A percentile compares a stretch with the other conserved stretches of the same genome.
These are phyloP conservation scores for Dendryphion nanum DNA, from an alignment of 2,329 filamentous ascomycete genomes.

Conservation along the genomic window DNA sequence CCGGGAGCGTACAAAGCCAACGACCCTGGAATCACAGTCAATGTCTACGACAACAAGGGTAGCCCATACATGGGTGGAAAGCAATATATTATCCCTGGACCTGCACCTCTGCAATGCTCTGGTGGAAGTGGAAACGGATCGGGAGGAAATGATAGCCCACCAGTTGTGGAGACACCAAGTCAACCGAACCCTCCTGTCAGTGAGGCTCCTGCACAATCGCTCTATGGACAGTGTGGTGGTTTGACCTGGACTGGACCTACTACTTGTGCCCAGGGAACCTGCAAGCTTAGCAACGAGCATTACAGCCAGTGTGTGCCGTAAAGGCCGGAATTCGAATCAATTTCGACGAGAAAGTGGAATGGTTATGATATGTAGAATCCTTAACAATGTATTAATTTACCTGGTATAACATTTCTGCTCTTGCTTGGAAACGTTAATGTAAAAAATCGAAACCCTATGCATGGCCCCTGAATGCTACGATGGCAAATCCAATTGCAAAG, in stretches of 20 bases:
- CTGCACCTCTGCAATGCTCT: conserved; percentile 45
- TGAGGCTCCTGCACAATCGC: conserved; percentile 5
- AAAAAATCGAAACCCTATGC: no score
- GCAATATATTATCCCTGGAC: conserved; percentile 49
- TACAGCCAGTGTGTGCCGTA: conserved; percentile 6
- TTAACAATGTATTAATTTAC: no score
- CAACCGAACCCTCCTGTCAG: not conserved
- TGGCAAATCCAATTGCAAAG: no score
- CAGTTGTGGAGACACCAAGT: not conserved
- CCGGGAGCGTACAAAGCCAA: conserved; percentile 23
- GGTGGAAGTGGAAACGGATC: not conserved
- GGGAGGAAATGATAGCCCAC: not conserved
- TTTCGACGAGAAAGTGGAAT: no score
- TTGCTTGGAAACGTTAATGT: no score
- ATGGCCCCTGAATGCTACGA: no score
- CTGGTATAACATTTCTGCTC: no score
- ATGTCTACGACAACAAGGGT: conserved; percentile 15
- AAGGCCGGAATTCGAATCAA: no score
- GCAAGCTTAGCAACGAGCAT: conserved; percentile 22
- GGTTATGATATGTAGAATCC: no score
- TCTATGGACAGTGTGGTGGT: conserved; percentile 16
- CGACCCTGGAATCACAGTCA: conserved; percentile 19
- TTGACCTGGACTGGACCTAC: conserved; percentile 23
- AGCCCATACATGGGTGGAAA: conserved; percentile 14
- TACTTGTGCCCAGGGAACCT: conserved; percentile 24